Evolutionary conservation across 371 early-diverging fungal species (phyloP), one percentile per base, ranked within the genome.

Genomic region (Rhizopus sp.): DNA sequence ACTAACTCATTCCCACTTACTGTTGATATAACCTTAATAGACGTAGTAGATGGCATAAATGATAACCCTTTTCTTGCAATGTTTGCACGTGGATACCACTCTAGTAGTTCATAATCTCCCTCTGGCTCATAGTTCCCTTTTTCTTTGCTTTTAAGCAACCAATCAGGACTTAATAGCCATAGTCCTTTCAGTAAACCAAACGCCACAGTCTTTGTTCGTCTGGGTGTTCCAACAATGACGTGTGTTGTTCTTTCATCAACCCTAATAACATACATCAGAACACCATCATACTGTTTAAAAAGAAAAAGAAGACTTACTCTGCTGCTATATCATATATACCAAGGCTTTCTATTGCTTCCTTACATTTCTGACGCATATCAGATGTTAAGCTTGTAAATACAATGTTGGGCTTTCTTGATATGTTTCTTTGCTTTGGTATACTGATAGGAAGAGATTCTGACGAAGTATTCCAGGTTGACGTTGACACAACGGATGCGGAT

Each of bases 361-460:
- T 55, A 23, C 55, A 64, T 34, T 53, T 48, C 30, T 55, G 55
- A 15, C 65, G 64, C 15, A 31, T 30, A n/a, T 30, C n/a, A 7
- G 52, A 45, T 7, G 57, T 51, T 17, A 68, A 30, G 46, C 65
- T 64, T 5, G 71, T 68, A 38, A 71, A 56, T 15, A 71, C 68
- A 42, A 71, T 64, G 12, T 56, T 62, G 1, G 52, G 55, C 54
- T 57, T 58, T 34, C 31, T 16, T 16, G 23, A 38, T 42, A 32
- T 0, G 42, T n/a, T 37, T 29, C 16, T 38, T 7, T 45, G 23
- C 37, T 37, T 7, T 30, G 17, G 7, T 31, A 17, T 17, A 44
- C 17, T 46, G 16, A 34, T 7, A 31, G 5, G 5, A 12, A 15
- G 13, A 9, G 47, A 7, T 32, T 15, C 17, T 32, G 35, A 23